Evolutionary conservation across 1,284 basidiomycete species (phyloP), one percentile per base, ranked within the genome.

Genomic region (Pseudozyma pruni): DNA sequence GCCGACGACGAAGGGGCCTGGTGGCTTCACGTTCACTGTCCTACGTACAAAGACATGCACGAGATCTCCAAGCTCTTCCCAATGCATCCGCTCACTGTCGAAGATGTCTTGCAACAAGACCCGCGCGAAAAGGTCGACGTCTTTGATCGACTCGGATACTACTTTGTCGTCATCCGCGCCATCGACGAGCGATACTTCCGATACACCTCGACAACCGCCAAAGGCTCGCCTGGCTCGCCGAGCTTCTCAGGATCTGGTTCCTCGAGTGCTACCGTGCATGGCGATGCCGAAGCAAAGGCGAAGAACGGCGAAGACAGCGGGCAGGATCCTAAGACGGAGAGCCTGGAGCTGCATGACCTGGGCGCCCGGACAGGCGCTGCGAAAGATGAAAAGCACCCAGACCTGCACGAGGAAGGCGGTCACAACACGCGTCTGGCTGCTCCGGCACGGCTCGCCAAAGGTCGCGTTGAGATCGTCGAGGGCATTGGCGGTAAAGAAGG

Each of bases 41-140:
- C 94, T 1, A 90, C 89, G 0, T 93, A 92, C 88, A 90, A 90
- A 50, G 94, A 96, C 83, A 89, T 97, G 87, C 87, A 90, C 54
- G 88, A 90, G 19, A 87, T 97, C 47, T 91, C 93, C 50, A 93
- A 92, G 86, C 91, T 93, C 17, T 86, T 97, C 23, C 91, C 92
- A 49, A 86, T 98, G 2, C 94, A 98, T 83, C 94, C 94, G 0
- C 86, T 97, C 19, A 97, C 94, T 0, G 87, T 97, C 14, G 94
- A 98, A 83, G 94, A 98, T 84, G 93, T 97, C 32, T 84, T 98
- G n/a, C 92, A 94, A 69, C 90, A 92, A 83, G 94, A 98, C 69
- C 90, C 92, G 17, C 88, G 93, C 32, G 94, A 97, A 83, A 98
- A 98, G 83, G 85, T 96, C 14, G 94, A 97, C 78, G 84, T 89